Evolutionary conservation across 2,329 filamentous ascomycete genomes (phyloP), one percentile per base, ranked within the genome.

Genomic region (Drechslera avenae): DNA sequence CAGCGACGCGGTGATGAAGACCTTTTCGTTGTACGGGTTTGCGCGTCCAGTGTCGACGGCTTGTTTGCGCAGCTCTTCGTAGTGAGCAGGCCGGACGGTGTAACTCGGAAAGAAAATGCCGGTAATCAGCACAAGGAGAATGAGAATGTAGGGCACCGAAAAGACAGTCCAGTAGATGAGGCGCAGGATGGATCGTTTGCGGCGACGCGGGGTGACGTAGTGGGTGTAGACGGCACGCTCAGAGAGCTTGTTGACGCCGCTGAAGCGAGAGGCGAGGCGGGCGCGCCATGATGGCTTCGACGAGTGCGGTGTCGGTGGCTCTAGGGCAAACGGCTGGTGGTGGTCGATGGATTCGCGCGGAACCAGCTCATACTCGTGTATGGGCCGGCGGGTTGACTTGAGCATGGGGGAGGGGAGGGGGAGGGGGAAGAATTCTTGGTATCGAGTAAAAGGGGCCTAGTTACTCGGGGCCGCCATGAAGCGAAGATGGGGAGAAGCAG

Each of bases 1-100:
- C 46, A 91, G 78, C 62, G 86, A 89, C 13, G 87, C 83, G 1
- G 86, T 86, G 43, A 91, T 88, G 64, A 88, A 91, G n/a, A 91
- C 76, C 62, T 85, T 87, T 68, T 90, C 86, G 41, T 83, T 77
- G 46, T 76, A 71, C 1, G 76, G 63, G 56, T 86, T 86, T 6
- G 76, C 82, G 39, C 80, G 67, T 3, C 75, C 75, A 7, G 69
- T 59, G 3, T 54, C 54, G 7, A 66, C 52, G 1, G 73, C 67
- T 7, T 69, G 67, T 45, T 71, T 53, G n/a, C 72, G 73, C 8
- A 79, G 64, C 41, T 72, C 69, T 33, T 72, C 51, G 60, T 85
- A 85, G 63, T 83, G 82, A 7, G 74, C 57, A 5, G 83, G 83
- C 13, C 75, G 76, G 50, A 75, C 70, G 2, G 82, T 83, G 64